Evolutionary conservation across 371 early-diverging fungal species (phyloP), one percentile per base, ranked within the genome.

Genomic region (Mucor plumbeus): DNA sequence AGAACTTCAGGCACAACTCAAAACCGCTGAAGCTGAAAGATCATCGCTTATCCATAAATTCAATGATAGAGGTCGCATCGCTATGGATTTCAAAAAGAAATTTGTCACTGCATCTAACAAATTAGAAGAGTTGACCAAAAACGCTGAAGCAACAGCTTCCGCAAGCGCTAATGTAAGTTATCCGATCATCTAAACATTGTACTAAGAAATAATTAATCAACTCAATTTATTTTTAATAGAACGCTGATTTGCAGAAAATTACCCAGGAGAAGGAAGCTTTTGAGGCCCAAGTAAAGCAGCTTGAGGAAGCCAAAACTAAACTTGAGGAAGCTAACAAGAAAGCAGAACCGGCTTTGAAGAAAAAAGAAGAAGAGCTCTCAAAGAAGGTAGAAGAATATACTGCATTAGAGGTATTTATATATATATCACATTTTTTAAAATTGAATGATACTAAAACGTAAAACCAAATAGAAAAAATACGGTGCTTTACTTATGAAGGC

Each of bases 11-110:
- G 56, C 50, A 10, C 38, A 60, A 33, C 13, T 59, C 14, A 54
- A 68, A n/a, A 31, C 41, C 1, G 40, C 5, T 33, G 53, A 63
- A 3, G 31, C 57, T 10, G 65, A 70, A 3, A 54, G 48, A 39
- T 19, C 50, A 11, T 26, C 7, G 5, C 19, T 65, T 47, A 40
- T 47, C 4, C 11, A 13, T 4, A 70, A 65, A 17, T 55, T 57
- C 3, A 65, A 60, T 33, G 68, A 72, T 17, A 64, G 68, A 68
- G 65, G 64, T 11, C 72, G 72, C 36, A 15, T 68, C 7, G 68
- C 68, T 1, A 38, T 68, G 40, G 72, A 72, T 33, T 41, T 64
- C 14, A 72, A 50, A 34, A 39, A 70, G 65, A 34, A 61, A 21
- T 38, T 60, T 5, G 9, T 36, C 17, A 61, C 62, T 33, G 38